phyloP scores from a whole-genome alignment of 257 asterid species.

The Linderniella brevidens region DNA sequence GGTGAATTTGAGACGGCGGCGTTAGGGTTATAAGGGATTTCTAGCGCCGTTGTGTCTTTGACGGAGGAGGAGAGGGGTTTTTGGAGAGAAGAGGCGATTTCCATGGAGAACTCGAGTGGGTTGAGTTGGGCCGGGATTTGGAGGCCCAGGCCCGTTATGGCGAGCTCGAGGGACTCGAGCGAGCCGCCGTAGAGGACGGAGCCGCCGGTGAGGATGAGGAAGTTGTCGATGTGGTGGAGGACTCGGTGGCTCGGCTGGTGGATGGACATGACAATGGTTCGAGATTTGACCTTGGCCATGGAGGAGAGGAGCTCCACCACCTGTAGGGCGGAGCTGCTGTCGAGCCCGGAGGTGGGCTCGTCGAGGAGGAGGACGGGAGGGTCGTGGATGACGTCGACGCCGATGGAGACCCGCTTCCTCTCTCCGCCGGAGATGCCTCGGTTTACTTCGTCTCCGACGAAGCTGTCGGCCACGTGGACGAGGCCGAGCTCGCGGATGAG shows the following conservation, averaged over 20 bases:
- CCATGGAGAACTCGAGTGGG: conserved; percentile 76
- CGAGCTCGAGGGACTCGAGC: conserved; percentile 33
- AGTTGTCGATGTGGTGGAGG: conserved; percentile 51
- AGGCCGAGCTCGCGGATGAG: conserved; percentile 58
- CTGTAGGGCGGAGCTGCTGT: conserved; percentile 64
- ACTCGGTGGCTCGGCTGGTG: conserved; percentile 92
- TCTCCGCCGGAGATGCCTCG: conserved; percentile 84
- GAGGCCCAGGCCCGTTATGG: conserved; percentile 37
- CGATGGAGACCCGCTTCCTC: conserved; percentile 78
- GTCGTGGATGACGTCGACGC: conserved; percentile 83
- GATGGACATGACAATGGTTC: conserved; percentile 64
- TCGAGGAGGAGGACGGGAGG: conserved; percentile 81
- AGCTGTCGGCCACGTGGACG: conserved; percentile 30
- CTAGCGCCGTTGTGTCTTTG: background rate
- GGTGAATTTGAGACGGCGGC: background rate
- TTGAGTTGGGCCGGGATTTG: conserved; percentile 80
- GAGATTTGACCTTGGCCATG: conserved; percentile 36
- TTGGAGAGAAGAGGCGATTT: conserved; percentile 41
- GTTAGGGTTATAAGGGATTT: background rate
- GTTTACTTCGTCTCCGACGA: conserved; percentile 15
- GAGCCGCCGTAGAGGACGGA: conserved; percentile 64
- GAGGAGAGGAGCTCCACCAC: conserved; percentile 62
- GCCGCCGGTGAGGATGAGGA: conserved; percentile 57
- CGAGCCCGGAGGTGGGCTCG: conserved; percentile 91
- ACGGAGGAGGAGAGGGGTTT: conserved; percentile 12